phyloP scores from a whole-genome alignment of 1,284 basidiomycete genomes.

The Taiwanofungus camphoratus region DNA sequence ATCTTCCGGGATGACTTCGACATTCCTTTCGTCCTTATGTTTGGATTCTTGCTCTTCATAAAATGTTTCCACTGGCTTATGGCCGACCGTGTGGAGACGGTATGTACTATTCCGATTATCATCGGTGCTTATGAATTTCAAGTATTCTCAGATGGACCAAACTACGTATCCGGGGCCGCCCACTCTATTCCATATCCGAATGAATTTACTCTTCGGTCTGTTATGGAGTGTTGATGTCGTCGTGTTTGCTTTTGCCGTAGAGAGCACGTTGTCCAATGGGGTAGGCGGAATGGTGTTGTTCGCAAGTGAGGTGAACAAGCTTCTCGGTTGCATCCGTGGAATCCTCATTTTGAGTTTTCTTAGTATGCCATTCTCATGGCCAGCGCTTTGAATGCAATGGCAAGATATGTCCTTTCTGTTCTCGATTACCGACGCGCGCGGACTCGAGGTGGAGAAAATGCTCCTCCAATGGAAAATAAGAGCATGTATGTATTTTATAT shows the following conservation, averaged over 20 bases:
- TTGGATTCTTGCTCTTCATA: slow-evolving; percentile 87
- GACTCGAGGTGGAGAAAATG: slow-evolving; percentile 75
- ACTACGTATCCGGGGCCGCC: slow-evolving; percentile 82
- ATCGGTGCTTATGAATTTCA: slow-evolving; percentile 2
- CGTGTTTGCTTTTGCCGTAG: slow-evolving; percentile 74
- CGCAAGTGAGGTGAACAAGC: slow-evolving; percentile 75
- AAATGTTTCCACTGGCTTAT: slow-evolving; percentile 99
- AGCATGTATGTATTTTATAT: slow-evolving; percentile 97
- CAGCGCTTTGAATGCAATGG: slow-evolving; percentile 70
- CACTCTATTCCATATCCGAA: slow-evolving; percentile 78
- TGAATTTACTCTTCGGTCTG: slow-evolving; percentile 64
- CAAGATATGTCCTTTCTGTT: slow-evolving; percentile 83
- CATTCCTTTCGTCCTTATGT: slow-evolving; percentile 88
- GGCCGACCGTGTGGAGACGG: slow-evolving; percentile 93
- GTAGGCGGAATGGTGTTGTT: slow-evolving; percentile 92
- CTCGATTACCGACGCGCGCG: slow-evolving; percentile 79
- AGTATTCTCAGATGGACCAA: slow-evolving; percentile 83
- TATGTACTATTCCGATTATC: slow-evolving; percentile 34
- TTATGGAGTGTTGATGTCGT: slow-evolving; percentile 68
- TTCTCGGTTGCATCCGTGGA: background rate
- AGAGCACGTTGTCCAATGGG: slow-evolving; percentile 73
- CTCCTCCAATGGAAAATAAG: slow-evolving; percentile 95
- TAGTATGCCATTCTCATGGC: slow-evolving; percentile 91
- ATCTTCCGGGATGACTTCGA: slow-evolving; percentile 96
- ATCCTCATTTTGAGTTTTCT: slow-evolving; percentile 11